phyloP scores from a whole-genome alignment of 2,329 filamentous ascomycete species.

The Periconia macrospinosa region DNA sequence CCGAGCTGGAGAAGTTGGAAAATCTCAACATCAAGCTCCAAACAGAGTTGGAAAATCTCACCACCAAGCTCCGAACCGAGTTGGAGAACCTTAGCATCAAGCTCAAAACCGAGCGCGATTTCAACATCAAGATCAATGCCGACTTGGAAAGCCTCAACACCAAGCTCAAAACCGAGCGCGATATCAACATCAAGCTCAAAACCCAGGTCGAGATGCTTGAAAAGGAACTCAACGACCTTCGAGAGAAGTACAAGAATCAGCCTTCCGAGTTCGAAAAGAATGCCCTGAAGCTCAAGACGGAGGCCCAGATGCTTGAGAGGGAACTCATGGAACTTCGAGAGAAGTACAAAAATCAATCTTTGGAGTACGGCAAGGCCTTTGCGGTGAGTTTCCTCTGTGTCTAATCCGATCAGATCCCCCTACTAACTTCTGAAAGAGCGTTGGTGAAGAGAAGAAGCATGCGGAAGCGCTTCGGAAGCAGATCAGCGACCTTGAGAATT shows the following conservation, averaged over 20 bases:
- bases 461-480: conserved; percentile 1
- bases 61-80: conserved; percentile 12
- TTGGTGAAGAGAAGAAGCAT: not conserved
- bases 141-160: conserved; percentile 14
- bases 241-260: conserved; percentile 25
- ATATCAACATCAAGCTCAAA: not conserved
- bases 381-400: conserved; percentile 16
- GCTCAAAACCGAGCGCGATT: no score
- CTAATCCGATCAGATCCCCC: not conserved
- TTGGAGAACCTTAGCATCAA: no score
- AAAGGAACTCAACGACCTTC: conserved; percentile 14
- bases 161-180: conserved; percentile 13
- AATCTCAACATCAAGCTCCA: no score
- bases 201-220: conserved; percentile 24
- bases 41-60: conserved; percentile 3
- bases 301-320: conserved; percentile 21
- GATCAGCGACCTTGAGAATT: conserved; percentile 4
- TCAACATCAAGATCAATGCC: conserved; percentile 13
- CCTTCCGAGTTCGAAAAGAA: no score
- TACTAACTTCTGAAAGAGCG: not conserved
- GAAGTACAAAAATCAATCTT: conserved; percentile 24
- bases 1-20: no score
- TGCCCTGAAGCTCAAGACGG: conserved; percentile 13
- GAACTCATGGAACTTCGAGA: conserved; percentile 17
- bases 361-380: conserved; percentile 19